Percentiles rank a stretch among this genome's conserved stretches.
phyloP scores from a whole-genome alignment of 768 basidiomycete genomes.

The Boletus insuetus region DNA sequence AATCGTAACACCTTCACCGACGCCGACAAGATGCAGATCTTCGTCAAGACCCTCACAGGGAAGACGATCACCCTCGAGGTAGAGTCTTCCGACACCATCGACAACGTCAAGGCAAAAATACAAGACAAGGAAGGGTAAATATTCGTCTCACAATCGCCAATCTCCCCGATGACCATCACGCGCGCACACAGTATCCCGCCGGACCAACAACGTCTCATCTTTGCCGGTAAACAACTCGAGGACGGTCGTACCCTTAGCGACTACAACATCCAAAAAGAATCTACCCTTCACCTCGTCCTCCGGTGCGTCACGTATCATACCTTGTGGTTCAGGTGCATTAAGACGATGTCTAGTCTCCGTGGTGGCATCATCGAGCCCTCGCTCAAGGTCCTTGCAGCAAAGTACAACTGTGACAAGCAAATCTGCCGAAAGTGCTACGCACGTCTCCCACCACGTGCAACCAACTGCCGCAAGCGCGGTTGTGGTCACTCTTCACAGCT shows the following conservation, averaged over 20 bases:
- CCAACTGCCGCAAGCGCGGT: conserved; percentile 96
- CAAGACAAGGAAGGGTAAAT: conserved; percentile 72
- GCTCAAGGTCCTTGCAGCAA: conserved; percentile 92
- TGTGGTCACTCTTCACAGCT: conserved; percentile 91
- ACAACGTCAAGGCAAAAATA: conserved; percentile 29
- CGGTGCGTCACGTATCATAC: conserved; percentile 51
- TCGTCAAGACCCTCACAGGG: conserved; percentile 83
- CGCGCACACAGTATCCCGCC: conserved; percentile 42
- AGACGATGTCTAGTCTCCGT: conserved; percentile 12
- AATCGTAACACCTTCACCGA: neutral
- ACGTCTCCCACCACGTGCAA: conserved; percentile 97
- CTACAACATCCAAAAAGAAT: conserved; percentile 99
- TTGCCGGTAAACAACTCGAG: conserved; percentile 98
- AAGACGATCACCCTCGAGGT: conserved; percentile 32
- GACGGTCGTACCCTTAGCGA: conserved; percentile 95
- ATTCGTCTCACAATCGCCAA: neutral
- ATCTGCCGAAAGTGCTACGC: conserved; percentile 99
- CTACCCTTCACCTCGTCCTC: conserved; percentile 95
- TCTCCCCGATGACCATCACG: neutral
- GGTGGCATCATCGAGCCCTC: conserved; percentile 99
- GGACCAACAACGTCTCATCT: conserved; percentile 28
- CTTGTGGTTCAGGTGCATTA: neutral
- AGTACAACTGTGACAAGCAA: conserved; percentile 99
- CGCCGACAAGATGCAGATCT: conserved; percentile 57
- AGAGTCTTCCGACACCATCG: conserved; percentile 28